Evolutionary conservation across 2,329 filamentous ascomycete genomes (phyloP).

Genomic region (Hypoxylon sp.): DNA sequence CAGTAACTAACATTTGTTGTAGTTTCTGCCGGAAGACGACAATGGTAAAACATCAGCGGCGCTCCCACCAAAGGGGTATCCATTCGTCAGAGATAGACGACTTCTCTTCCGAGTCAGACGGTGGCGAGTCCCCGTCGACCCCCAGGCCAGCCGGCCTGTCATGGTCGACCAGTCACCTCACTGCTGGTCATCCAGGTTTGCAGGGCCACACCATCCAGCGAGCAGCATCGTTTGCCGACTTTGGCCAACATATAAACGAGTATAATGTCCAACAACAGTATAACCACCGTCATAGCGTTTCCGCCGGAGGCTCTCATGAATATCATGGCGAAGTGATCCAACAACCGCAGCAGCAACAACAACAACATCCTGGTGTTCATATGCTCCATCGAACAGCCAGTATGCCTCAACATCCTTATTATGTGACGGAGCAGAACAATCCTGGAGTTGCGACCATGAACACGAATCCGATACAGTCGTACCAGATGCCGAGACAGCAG

Average conservation of each 20-base stretch:
- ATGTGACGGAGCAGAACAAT: slow-evolving; percentile 73
- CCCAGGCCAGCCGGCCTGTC: slow-evolving; percentile 68
- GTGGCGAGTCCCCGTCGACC: slow-evolving; percentile 72
- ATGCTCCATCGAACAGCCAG: slow-evolving; percentile 66
- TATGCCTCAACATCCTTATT: slow-evolving; percentile 65
- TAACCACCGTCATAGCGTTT: slow-evolving; percentile 64
- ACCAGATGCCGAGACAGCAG: slow-evolving; percentile 67
- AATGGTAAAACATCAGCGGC: slow-evolving; percentile 77
- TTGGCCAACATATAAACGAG: slow-evolving; percentile 65
- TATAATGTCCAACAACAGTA: slow-evolving; percentile 63
- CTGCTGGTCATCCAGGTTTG: slow-evolving; percentile 57
- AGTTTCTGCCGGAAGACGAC: slow-evolving; percentile 82
- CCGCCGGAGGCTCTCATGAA: slow-evolving; percentile 61
- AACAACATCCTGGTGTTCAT: slow-evolving; percentile 61
- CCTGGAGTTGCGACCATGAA: slow-evolving; percentile 75
- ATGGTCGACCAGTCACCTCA: slow-evolving; percentile 65
- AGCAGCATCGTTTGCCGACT: slow-evolving; percentile 69
- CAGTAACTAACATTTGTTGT: slow-evolving; percentile 28
- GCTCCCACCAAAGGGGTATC: slow-evolving; percentile 72
- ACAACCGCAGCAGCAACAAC: slow-evolving; percentile 52
- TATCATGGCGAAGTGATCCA: slow-evolving; percentile 61
- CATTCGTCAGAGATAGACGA: slow-evolving; percentile 71
- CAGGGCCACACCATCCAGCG: slow-evolving; percentile 63
- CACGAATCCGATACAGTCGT: slow-evolving; percentile 65
- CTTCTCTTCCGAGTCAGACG: slow-evolving; percentile 70